phyloP scores from a whole-genome alignment of 2,329 filamentous ascomycete genomes.

The Fusarium marasasianum region DNA sequence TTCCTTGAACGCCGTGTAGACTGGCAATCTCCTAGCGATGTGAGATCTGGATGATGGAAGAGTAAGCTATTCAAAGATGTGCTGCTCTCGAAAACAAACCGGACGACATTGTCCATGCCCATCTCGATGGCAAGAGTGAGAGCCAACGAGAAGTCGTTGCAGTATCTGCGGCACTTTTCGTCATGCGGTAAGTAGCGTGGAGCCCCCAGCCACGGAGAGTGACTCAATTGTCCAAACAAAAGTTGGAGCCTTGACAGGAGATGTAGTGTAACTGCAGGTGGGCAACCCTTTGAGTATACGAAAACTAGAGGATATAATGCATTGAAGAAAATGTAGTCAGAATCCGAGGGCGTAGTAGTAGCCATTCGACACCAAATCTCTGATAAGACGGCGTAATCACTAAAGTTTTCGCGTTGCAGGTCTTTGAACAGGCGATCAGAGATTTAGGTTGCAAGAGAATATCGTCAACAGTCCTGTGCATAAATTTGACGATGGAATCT shows the following conservation, averaged over 20 bases:
- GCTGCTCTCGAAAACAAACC: not conserved
- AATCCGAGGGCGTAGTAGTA: too few relatives aligned
- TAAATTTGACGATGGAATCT: not conserved
- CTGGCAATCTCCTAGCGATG: fast-evolving
- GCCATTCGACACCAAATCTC: not conserved
- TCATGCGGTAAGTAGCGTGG: not conserved
- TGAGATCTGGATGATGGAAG: not conserved
- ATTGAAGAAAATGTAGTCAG: fast-evolving
- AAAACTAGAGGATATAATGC: not conserved
- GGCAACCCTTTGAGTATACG: too few relatives aligned
- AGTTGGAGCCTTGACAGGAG: not conserved
- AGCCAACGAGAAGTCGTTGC: not conserved
- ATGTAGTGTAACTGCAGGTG: not conserved
- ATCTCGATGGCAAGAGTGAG: not conserved
- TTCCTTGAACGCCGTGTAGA: not conserved
- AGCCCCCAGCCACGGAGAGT: not conserved
- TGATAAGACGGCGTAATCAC: not conserved
- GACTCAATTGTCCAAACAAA: not conserved
- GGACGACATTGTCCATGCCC: not conserved
- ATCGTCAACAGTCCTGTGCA: not conserved
- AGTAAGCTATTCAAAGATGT: not conserved
- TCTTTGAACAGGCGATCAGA: not conserved
- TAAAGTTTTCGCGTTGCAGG: not conserved
- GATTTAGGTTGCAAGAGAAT: not conserved
- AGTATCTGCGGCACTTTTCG: not conserved